Evolutionary conservation across 1,284 basidiomycete species (phyloP).

Genomic region (Apiotrichum brassicae): DNA sequence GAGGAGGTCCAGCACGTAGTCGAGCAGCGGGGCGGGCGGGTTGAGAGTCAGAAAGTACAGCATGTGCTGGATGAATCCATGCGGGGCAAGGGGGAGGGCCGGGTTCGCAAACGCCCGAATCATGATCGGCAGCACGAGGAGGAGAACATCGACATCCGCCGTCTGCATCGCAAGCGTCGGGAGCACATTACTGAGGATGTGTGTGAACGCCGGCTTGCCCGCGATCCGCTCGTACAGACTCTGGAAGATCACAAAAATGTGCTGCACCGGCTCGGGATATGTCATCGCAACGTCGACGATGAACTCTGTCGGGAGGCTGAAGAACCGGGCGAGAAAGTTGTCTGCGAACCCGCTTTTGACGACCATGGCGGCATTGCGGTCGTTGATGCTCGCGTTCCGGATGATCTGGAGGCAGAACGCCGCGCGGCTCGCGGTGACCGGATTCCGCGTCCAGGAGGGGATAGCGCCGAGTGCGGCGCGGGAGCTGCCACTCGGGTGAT

Average conservation of each 20-base stretch:
- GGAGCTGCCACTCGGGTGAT: not conserved
- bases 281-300: conserved; percentile 29
- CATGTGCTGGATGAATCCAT: conserved; percentile 30
- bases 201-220: conserved; percentile 1
- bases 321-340: conserved; percentile 29
- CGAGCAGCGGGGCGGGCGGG: conserved; percentile 26
- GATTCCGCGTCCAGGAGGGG: conserved; percentile 28
- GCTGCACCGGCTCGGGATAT: conserved; percentile 33
- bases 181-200: conserved; percentile 23
- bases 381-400: conserved; percentile 33
- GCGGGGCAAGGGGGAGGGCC: conserved; percentile 20
- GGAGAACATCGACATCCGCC: conserved; percentile 30
- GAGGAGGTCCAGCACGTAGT: conserved; percentile 36
- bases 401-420: conserved; percentile 34
- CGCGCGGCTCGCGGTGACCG: conserved; percentile 25
- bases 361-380: conserved; percentile 15
- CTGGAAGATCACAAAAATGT: conserved; percentile 32
- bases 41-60: conserved; percentile 28
- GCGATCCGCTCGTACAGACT: conserved; percentile 23
- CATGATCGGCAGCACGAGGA: conserved; percentile 31
- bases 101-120: conserved; percentile 24
- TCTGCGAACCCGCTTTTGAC: not conserved
- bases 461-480: conserved; percentile 23
- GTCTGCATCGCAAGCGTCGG: conserved; percentile 32
- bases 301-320: conserved; percentile 28